phyloP scores from a whole-genome alignment of 1,139 yeast species.

The Pichia sp. region DNA sequence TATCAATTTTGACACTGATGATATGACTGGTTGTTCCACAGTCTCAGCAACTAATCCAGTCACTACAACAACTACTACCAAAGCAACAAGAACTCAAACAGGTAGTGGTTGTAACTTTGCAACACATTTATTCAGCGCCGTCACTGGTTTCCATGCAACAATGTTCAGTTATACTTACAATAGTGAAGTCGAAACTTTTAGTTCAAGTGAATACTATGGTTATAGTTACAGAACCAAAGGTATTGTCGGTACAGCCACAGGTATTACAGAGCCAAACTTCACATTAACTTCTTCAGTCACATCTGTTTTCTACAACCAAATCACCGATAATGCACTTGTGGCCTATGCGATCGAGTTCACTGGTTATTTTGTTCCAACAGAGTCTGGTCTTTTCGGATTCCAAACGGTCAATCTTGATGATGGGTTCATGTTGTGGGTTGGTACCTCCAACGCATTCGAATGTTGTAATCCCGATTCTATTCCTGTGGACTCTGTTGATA shows the following conservation, averaged over 20 bases:
- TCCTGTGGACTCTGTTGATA: not conserved
- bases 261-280: not conserved
- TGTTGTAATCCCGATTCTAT: slow-evolving; percentile 10
- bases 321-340: not conserved
- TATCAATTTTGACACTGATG: slow-evolving; percentile 1
- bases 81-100: not conserved
- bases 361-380: slow-evolving; percentile 21
- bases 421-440: slow-evolving; percentile 15
- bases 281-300: not conserved
- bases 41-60: not conserved
- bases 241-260: not conserved
- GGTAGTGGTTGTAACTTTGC: slow-evolving; percentile 5
- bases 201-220: not conserved
- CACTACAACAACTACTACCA: not conserved
- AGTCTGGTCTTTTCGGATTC: slow-evolving; percentile 14
- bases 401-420: slow-evolving; percentile 9
- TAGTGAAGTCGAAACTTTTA: not conserved
- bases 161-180: not conserved
- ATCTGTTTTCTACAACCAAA: not conserved
- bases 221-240: not conserved
- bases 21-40: not conserved
- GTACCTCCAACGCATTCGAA: slow-evolving; percentile 8
- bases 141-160: slow-evolving; percentile 8
- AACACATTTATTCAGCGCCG: not conserved
- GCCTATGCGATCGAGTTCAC: slow-evolving; percentile 14